Evolutionary conservation across 768 basidiomycete species (phyloP).

Genomic region (Boletus rubroflammeus): DNA sequence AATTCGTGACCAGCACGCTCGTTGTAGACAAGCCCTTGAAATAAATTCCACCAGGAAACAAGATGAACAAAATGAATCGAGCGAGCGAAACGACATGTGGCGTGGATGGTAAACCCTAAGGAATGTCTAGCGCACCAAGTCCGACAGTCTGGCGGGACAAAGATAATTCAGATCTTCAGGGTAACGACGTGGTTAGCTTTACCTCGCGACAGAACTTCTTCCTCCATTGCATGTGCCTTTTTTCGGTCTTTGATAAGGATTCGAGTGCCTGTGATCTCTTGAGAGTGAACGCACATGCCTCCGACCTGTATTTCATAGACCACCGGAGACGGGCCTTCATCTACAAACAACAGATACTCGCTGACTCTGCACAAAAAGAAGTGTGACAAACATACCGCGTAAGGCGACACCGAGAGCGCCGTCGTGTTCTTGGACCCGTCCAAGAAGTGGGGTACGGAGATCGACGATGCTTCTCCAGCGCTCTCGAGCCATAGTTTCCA

Average conservation of each 20-base stretch:
- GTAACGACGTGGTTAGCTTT: not conserved
- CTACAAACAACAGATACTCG: slow-evolving; percentile 22
- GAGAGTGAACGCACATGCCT: slow-evolving; percentile 49
- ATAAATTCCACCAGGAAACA: not conserved
- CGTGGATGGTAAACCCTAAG: slow-evolving; percentile 2
- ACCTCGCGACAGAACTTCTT: slow-evolving; percentile 55
- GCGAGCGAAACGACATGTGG: not conserved
- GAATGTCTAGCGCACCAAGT: slow-evolving; percentile 10
- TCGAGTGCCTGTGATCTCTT: slow-evolving; percentile 38
- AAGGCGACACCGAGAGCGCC: slow-evolving; percentile 11
- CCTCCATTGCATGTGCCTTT: slow-evolving; percentile 49
- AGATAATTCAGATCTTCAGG: not conserved
- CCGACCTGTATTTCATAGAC: slow-evolving; percentile 45
- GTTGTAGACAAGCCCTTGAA: not conserved
- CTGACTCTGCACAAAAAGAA: not conserved
- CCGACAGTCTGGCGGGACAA: slow-evolving; percentile 17
- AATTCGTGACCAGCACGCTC: slow-evolving; percentile 4
- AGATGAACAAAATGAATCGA: not conserved
- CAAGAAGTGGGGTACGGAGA: slow-evolving; percentile 11
- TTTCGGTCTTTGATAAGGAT: slow-evolving; percentile 33
- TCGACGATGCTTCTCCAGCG: slow-evolving; percentile 38
- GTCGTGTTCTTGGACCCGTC: slow-evolving; percentile 7
- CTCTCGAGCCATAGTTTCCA: slow-evolving; percentile 62
- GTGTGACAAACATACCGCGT: slow-evolving; percentile 15
- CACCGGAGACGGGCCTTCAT: slow-evolving; percentile 41